phyloP scores from a whole-genome alignment of 2,329 filamentous ascomycete genomes.

The Canariomyces notabilis region DNA sequence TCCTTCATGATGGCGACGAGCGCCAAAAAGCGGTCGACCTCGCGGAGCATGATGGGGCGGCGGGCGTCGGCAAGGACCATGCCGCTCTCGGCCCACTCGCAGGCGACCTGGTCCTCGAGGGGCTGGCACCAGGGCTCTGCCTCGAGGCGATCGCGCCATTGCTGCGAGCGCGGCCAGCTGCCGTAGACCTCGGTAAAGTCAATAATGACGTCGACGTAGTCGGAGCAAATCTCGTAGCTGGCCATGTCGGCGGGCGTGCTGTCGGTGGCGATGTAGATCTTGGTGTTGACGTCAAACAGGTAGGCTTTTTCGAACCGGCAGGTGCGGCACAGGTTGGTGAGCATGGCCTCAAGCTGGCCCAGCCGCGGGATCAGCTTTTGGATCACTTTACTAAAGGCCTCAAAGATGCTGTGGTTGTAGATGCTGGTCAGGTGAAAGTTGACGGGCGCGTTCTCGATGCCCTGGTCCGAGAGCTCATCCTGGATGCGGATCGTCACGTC shows the following conservation, averaged over 20 bases:
- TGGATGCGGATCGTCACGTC: conserved; percentile 96
- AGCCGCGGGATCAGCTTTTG: conserved; percentile 95
- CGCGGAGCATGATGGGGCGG: conserved; percentile 61
- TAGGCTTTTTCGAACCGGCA: conserved; percentile 98
- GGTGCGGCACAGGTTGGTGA: conserved; percentile 88
- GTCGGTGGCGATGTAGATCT: conserved; percentile 98
- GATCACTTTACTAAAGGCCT: conserved; percentile 97
- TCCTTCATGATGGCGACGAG: conserved; percentile 85
- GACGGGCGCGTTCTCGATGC: conserved; percentile 88
- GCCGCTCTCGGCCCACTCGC: conserved; percentile 61
- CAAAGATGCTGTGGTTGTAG: conserved; percentile 95
- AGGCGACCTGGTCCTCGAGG: conserved; percentile 61
- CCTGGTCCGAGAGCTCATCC: conserved; percentile 89
- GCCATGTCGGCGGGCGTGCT: conserved; percentile 89
- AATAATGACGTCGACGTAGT: conserved; percentile 97
- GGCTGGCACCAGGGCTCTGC: conserved; percentile 56
- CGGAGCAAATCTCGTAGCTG: conserved; percentile 96
- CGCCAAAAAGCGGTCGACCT: conserved; percentile 70
- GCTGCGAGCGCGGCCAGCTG: conserved; percentile 56
- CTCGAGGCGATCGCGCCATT: conserved; percentile 53
- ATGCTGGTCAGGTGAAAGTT: conserved; percentile 96
- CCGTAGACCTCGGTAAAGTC: conserved; percentile 96
- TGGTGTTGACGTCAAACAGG: conserved; percentile 93
- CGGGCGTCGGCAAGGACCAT: conserved; percentile 61
- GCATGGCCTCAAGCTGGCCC: conserved; percentile 84